These are phyloP conservation scores for Fennellomyces sp. DNA, from an alignment of 371 early-diverging fungal genomes.

Conservation along the genomic window DNA sequence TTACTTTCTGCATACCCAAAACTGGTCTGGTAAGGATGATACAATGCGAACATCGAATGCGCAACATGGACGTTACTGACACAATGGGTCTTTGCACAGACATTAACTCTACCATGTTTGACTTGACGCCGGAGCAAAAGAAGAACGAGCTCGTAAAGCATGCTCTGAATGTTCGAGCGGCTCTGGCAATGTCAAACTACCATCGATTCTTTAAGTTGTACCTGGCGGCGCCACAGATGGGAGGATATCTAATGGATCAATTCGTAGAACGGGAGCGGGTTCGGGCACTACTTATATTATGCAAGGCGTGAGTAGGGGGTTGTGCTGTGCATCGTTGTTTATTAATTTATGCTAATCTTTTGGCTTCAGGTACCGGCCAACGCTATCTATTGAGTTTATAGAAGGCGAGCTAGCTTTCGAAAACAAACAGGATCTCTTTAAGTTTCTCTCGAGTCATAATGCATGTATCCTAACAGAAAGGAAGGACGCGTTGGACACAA, in stretches of 20 bases:
- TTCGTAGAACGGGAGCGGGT: slow-evolving; percentile 87
- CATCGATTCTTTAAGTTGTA: slow-evolving; percentile 82
- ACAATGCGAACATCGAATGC: not conserved
- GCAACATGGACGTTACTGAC: not conserved
- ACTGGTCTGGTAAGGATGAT: slow-evolving; percentile 68
- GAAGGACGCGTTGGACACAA: slow-evolving; percentile 51
- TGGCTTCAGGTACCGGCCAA: slow-evolving; percentile 30
- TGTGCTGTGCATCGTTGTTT: not conserved
- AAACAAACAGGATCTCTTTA: slow-evolving; percentile 30
- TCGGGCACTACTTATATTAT: slow-evolving; percentile 68
- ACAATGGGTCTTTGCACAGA: slow-evolving; percentile 44
- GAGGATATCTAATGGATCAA: slow-evolving; percentile 86
- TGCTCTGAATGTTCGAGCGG: slow-evolving; percentile 81
- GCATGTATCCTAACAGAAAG: slow-evolving; percentile 17
- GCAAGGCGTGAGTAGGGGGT: slow-evolving; percentile 66
- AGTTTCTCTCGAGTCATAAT: slow-evolving; percentile 50
- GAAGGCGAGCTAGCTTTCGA: slow-evolving; percentile 57
- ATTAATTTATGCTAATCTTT: not conserved
- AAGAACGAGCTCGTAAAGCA: slow-evolving; percentile 69
- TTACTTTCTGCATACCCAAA: slow-evolving; percentile 86
- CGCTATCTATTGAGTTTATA: slow-evolving; percentile 44
- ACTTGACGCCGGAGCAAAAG: slow-evolving; percentile 67
- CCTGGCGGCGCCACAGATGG: slow-evolving; percentile 80
- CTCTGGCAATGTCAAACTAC: slow-evolving; percentile 82
- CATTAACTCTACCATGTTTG: slow-evolving; percentile 71